These are phyloP conservation scores for Rhizophagus sp. DNA, from an alignment of 192 early-diverging fungal genomes.

Conservation along the genomic window DNA sequence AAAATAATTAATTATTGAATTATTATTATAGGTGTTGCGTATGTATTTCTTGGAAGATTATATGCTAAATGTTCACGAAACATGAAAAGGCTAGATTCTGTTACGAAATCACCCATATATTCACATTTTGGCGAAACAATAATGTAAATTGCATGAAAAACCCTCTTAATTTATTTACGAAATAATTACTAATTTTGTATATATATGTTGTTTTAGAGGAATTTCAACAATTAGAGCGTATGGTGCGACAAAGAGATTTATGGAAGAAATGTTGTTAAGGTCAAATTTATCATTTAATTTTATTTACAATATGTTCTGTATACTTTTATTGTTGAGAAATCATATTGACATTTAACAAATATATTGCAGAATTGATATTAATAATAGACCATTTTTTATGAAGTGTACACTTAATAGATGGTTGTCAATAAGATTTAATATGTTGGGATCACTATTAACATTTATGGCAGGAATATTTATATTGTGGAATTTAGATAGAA, in stretches of 20 bases:
- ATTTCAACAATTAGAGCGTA: conserved; percentile 85
- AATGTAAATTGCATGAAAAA: conserved; percentile 13
- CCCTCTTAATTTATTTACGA: neutral
- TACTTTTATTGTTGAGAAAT: no score
- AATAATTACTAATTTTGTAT: neutral
- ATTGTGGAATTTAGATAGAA: conserved; percentile 29
- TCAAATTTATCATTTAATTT: neutral
- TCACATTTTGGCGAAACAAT: conserved; percentile 71
- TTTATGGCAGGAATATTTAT: conserved; percentile 65
- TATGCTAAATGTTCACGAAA: conserved; percentile 83
- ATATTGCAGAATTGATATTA: conserved; percentile 51
- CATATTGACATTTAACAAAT: neutral
- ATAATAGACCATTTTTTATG: conserved; percentile 78
- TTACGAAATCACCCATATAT: conserved; percentile 75
- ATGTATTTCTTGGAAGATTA: conserved; percentile 56
- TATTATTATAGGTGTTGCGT: neutral
- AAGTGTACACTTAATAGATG: conserved; percentile 81
- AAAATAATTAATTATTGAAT: neutral
- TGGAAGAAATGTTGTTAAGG: conserved; percentile 54
- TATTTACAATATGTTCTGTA: neutral
- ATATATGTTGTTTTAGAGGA: conserved; percentile 38
- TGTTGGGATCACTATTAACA: conserved; percentile 66
- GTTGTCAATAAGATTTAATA: conserved; percentile 78
- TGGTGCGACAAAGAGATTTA: conserved; percentile 67
- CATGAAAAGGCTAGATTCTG: conserved; percentile 69